Evolutionary conservation across 1,139 yeast species (phyloP).

Genomic region (Hemisphaericaspora subhashii): DNA sequence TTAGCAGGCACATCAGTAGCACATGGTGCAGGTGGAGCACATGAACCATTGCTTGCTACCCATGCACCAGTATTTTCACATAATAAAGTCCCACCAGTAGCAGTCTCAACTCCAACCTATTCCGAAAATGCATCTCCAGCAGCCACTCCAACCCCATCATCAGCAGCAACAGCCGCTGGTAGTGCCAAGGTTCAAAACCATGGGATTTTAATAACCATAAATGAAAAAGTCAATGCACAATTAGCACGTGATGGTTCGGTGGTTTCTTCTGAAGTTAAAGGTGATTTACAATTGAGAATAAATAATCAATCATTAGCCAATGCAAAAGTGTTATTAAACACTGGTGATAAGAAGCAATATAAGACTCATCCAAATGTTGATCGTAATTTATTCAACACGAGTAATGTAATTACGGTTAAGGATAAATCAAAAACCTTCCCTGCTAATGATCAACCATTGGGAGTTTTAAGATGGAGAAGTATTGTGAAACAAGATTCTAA

Average conservation of each 20-base stretch:
- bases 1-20: neutral
- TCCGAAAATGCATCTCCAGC: constrained; percentile 27
- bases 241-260: constrained; percentile 84
- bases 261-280: constrained; percentile 76
- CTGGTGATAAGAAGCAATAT: constrained; percentile 62
- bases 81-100: constrained; percentile 10
- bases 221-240: constrained; percentile 77
- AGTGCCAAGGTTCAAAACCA: constrained; percentile 57
- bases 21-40: constrained; percentile 5
- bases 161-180: too few species aligned
- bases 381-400: constrained; percentile 60
- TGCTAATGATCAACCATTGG: constrained; percentile 82
- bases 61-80: constrained; percentile 25
- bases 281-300: constrained; percentile 86
- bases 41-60: constrained; percentile 23
- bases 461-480: constrained; percentile 89
- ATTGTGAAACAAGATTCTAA: constrained; percentile 58
- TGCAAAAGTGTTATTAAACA: constrained; percentile 59
- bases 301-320: constrained; percentile 69
- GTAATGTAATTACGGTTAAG: constrained; percentile 67
- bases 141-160: constrained; percentile 12
- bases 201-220: constrained; percentile 76
- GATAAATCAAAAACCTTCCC: constrained; percentile 84
- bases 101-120: constrained; percentile 17
- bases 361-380: constrained; percentile 97